Conservation (phyloP, 805 yeast species). For the Candida andamanensis region DNA sequence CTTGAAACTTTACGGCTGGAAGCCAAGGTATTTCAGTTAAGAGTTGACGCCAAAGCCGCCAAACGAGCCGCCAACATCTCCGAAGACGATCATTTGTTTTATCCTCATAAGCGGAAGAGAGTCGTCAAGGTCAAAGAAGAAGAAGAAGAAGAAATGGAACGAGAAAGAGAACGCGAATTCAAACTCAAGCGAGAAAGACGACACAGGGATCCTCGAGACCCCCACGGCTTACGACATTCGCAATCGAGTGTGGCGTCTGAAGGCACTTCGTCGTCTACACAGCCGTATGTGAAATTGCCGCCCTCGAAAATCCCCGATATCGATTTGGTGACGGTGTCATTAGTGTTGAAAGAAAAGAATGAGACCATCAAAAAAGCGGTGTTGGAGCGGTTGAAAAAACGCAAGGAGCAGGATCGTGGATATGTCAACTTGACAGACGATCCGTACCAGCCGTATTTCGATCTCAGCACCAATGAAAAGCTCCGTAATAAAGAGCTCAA, state of each 20-base stretch:
- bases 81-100: slow-evolving; percentile 81
- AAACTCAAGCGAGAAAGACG: slow-evolving; percentile 20
- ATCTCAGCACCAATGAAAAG: slow-evolving; percentile 52
- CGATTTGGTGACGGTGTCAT: slow-evolving; percentile 78
- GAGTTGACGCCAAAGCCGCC: slow-evolving; percentile 65
- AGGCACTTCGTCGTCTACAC: slow-evolving; percentile 33
- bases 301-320: slow-evolving; percentile 91
- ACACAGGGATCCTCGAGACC: slow-evolving; percentile 9
- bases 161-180: slow-evolving; percentile 21
- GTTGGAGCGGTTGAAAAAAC: slow-evolving; percentile 69
- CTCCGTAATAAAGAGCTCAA: slow-evolving; percentile 43
- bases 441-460: slow-evolving; percentile 75
- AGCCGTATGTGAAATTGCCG: slow-evolving; percentile 82
- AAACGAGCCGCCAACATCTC: slow-evolving; percentile 72
- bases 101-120: slow-evolving; percentile 71
- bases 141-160: slow-evolving; percentile 24
- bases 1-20: slow-evolving; percentile 60
- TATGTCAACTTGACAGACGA: slow-evolving; percentile 86
- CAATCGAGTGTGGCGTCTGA: slow-evolving; percentile 3
- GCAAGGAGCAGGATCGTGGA: slow-evolving; percentile 65
- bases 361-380: slow-evolving; percentile 79
- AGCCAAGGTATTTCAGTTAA: slow-evolving; percentile 59
- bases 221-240: slow-evolving; percentile 1
- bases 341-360: slow-evolving; percentile 68
- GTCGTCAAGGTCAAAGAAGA: slow-evolving; percentile 29